phyloP scores from a whole-genome alignment of 1,284 basidiomycete species.

The Trametes polyzona region DNA sequence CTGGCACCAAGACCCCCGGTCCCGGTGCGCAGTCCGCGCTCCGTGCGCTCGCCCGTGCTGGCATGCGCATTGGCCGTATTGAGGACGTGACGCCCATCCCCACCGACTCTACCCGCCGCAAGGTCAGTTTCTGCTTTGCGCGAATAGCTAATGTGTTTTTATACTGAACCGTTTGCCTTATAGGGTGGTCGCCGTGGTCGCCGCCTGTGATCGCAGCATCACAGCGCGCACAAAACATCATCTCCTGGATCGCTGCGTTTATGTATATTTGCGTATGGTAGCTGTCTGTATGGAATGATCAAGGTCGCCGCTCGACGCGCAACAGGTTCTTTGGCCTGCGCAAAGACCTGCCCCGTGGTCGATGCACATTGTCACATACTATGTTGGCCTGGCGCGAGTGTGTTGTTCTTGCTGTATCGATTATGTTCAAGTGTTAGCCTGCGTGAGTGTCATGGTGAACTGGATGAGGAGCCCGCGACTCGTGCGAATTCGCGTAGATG shows the following conservation, averaged over 20 bases:
- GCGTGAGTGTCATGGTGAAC: slow-evolving; percentile 5
- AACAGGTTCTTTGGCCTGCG: slow-evolving; percentile 53
- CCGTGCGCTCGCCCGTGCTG: slow-evolving; percentile 97
- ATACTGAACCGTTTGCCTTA: slow-evolving; percentile 13
- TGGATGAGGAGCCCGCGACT: too few species aligned
- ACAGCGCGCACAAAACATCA: slow-evolving; percentile 29
- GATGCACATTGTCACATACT: slow-evolving; percentile 33
- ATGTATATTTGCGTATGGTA: slow-evolving; percentile 40
- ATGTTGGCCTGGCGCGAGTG: slow-evolving; percentile 23
- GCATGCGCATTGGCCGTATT: slow-evolving; percentile 98
- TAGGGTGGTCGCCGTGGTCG: slow-evolving; percentile 99
- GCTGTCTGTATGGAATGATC: slow-evolving; percentile 40
- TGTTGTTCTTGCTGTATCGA: slow-evolving; percentile 24
- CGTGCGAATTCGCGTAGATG: too few species aligned
- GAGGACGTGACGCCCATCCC: slow-evolving; percentile 98
- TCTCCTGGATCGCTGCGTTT: slow-evolving; percentile 32
- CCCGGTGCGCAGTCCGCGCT: slow-evolving; percentile 98
- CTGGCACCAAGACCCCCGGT: slow-evolving; percentile 98
- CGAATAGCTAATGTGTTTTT: too few species aligned
- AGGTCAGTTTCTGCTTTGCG: slow-evolving; percentile 64
- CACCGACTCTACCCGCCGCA: slow-evolving; percentile 96
- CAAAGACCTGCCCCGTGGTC: slow-evolving; percentile 76
- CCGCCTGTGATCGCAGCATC: slow-evolving; percentile 71
- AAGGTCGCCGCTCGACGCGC: slow-evolving; percentile 83
- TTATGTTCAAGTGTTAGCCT: slow-evolving; percentile 1